A percentile compares a stretch with the other conserved stretches of the same genome.
These are phyloP conservation scores for Arabidopsis thaliana DNA, from an alignment of 345 rosid genomes.

Conservation along the genomic window DNA sequence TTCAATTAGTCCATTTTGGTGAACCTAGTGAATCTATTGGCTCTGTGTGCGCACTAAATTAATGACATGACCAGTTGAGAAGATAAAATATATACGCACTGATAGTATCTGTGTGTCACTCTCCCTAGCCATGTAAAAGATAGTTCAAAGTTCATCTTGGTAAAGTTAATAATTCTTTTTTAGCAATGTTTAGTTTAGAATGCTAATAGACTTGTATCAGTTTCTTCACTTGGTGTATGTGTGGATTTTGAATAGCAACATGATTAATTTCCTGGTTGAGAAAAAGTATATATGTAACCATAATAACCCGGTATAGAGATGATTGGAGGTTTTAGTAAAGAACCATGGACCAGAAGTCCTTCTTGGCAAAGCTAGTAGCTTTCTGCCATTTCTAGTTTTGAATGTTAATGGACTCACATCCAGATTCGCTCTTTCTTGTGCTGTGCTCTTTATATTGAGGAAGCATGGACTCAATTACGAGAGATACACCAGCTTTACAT, in stretches of 20 bases:
- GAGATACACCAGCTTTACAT: background rate
- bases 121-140: background rate
- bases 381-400: slow-evolving; percentile 33
- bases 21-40: slow-evolving; percentile 7
- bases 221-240: slow-evolving; percentile 8
- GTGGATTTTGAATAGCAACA: background rate
- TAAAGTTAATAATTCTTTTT: background rate
- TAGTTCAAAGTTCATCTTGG: slow-evolving; percentile 21
- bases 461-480: slow-evolving; percentile 24
- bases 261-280: background rate
- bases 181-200: background rate
- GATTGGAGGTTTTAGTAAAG: background rate
- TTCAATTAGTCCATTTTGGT: background rate
- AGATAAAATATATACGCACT: background rate
- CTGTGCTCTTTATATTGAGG: background rate
- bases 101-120: background rate
- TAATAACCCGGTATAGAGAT: background rate
- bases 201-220: slow-evolving; percentile 44
- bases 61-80: background rate
- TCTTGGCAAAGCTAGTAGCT: slow-evolving; percentile 11
- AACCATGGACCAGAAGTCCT: slow-evolving; percentile 10
- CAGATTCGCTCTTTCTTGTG: slow-evolving; percentile 22
- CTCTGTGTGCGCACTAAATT: background rate
- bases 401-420: slow-evolving; percentile 50
- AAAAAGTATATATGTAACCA: background rate